Conservation (phyloP, 495 filamentous ascomycete species). For the Penicillium turbatum region DNA sequence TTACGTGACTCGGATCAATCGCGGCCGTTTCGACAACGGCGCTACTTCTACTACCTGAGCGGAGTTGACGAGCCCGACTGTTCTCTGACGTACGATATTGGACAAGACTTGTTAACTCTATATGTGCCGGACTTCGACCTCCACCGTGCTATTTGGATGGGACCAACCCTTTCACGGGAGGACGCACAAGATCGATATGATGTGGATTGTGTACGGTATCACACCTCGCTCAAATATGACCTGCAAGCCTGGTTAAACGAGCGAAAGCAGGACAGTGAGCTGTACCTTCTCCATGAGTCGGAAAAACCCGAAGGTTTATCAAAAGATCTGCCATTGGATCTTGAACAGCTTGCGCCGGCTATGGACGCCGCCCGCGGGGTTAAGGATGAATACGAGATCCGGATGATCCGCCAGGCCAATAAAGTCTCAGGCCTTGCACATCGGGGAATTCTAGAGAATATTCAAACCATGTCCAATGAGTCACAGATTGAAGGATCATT, state of each 20-base stretch:
- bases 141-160: constrained; percentile 86
- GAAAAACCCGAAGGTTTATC: constrained; percentile 45
- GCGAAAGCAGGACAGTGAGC: constrained; percentile 38
- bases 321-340: constrained; percentile 46
- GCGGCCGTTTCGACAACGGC: constrained; percentile 75
- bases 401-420: constrained; percentile 73
- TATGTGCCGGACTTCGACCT: constrained; percentile 92
- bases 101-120: constrained; percentile 65
- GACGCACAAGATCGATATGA: constrained; percentile 72
- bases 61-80: constrained; percentile 80
- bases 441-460: constrained; percentile 55
- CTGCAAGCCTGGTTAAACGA: constrained; percentile 58
- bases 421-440: constrained; percentile 72
- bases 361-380: constrained; percentile 69
- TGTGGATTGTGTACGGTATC: constrained; percentile 68
- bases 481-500: constrained; percentile 79
- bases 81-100: constrained; percentile 78
- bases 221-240: constrained; percentile 58
- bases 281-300: constrained; percentile 38
- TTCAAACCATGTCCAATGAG: constrained; percentile 65
- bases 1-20: constrained; percentile 77
- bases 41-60: constrained; percentile 90
- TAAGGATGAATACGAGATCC: constrained; percentile 79
- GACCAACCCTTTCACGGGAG: constrained; percentile 70
- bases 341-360: constrained; percentile 51